These are phyloP conservation scores for Monosporascus sp. DNA, from an alignment of 2,329 filamentous ascomycete species.

Conservation along the genomic window DNA sequence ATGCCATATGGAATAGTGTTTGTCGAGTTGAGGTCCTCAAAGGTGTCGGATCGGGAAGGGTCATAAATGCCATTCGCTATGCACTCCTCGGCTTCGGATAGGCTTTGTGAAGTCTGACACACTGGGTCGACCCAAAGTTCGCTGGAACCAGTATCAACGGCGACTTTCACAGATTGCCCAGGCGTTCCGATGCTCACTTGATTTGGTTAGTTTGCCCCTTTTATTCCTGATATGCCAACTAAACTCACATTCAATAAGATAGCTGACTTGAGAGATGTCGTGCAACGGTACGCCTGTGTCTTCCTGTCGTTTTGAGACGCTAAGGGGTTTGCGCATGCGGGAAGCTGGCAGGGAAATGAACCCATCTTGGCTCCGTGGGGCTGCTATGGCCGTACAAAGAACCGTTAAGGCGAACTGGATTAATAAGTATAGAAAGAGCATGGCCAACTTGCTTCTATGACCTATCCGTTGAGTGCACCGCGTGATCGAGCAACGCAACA, in stretches of 20 bases:
- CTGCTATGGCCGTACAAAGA: not conserved
- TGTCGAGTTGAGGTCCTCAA: slow-evolving; percentile 5
- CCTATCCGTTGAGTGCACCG: too few species aligned
- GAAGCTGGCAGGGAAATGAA: not conserved
- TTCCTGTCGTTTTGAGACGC: not conserved
- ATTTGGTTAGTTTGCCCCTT: not conserved
- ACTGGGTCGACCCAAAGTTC: slow-evolving; percentile 14
- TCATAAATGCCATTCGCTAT: slow-evolving; percentile 1
- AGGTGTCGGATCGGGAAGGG: slow-evolving; percentile 17
- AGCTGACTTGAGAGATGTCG: not conserved
- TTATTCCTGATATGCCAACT: not conserved
- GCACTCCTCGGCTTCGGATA: not conserved
- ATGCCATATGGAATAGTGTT: slow-evolving; percentile 24
- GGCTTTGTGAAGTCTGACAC: not conserved
- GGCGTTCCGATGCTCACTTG: slow-evolving; percentile 11
- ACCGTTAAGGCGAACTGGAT: not conserved
- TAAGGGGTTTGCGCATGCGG: not conserved
- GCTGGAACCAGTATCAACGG: slow-evolving; percentile 14
- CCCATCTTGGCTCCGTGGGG: not conserved
- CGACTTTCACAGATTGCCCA: slow-evolving; percentile 6
- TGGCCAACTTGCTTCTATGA: not conserved
- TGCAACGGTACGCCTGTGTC: slow-evolving; percentile 1
- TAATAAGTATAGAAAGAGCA: not conserved
- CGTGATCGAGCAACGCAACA: too few species aligned
- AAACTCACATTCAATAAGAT: slow-evolving; percentile 1